These are phyloP conservation scores for Diaporthe ampelina DNA, from an alignment of 2,329 filamentous ascomycete genomes.

Conservation along the genomic window DNA sequence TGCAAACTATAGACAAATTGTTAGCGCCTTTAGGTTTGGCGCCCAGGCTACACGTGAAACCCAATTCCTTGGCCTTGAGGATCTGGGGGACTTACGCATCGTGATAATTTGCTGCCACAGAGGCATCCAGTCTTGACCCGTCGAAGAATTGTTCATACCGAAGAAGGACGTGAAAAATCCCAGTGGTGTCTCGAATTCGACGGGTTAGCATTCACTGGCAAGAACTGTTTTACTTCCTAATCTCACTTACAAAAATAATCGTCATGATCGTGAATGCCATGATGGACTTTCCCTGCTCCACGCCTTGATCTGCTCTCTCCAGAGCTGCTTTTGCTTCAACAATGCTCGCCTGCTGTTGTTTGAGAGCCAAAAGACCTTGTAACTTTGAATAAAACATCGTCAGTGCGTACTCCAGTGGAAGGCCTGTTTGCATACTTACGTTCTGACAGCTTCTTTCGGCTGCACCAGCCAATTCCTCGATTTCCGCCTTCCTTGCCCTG, in stretches of 20 bases:
- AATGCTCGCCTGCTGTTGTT: neutral
- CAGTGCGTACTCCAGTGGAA: neutral
- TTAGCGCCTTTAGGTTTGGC: neutral
- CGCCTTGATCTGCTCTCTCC: neutral
- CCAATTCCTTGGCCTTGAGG: neutral
- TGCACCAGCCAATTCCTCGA: neutral
- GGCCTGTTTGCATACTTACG: neutral
- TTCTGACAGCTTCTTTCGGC: slow-evolving; percentile 4
- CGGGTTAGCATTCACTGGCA: neutral
- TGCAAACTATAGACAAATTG: neutral
- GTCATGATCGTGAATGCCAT: slow-evolving; percentile 1
- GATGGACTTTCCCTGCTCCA: neutral
- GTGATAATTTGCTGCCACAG: neutral
- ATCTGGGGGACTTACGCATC: neutral
- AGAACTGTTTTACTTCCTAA: neutral
- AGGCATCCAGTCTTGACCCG: neutral
- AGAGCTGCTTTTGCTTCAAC: neutral
- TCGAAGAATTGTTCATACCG: slow-evolving; percentile 1
- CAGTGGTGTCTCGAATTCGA: neutral
- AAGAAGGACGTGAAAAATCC: slow-evolving; percentile 1
- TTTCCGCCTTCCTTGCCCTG: neutral
- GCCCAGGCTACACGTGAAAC: neutral
- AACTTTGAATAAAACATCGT: neutral
- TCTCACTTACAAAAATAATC: neutral
- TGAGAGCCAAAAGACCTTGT: neutral